Base-by-base conservation (phyloP, 345 rosid genomes). In the Punica granatum region DNA sequence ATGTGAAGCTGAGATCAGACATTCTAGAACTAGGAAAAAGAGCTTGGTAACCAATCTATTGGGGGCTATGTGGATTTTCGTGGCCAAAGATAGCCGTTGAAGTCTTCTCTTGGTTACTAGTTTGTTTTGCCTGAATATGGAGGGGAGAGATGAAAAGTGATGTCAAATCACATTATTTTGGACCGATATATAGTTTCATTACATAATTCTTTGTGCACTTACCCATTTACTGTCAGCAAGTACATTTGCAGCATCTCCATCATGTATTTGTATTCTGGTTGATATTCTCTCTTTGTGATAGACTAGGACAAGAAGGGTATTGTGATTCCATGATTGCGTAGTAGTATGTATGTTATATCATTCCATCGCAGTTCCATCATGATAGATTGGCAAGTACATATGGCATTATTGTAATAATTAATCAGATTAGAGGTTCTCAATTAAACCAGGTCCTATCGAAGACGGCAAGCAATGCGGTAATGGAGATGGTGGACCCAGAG, bases 401-500 rank as follows among this genome's bases (percentile, higher is more conserved):
- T 46, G 21, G 13, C 19, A 1, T 21, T n/a, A 6, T 13, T 51
- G 8, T 56, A 18, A 30, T 26, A 13, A 30, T 33, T 26, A 56
- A 56, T 30, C 10, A 25, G 23, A 23, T 51, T 7, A 46, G 6
- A n/a, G 19, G 34, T 12, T 39, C 34, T 23, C 3, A 26, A 23
- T 23, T 25, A 21, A 44, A 25, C n/a, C 81, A 91, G 99, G 83
- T 94, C 26, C 69, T 94, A 75, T 89, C 99, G 0, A 94, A 91
- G 83, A 80, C 98, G 0, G 92, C 85, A 54, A 88, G 81, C 86
- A 82, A 94, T 21, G 89, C 83, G 0, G 97, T 89, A 16, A 89
- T 94, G 97, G 96, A 92, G 74, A 85, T 90, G 33, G 88, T 76
- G 44, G 97, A 91, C 78, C 87, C 89, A 0, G 93, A 89, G 60